These are phyloP conservation scores for Mortierella sp. DNA, from an alignment of 371 early-diverging fungal species.

Conservation along the genomic window DNA sequence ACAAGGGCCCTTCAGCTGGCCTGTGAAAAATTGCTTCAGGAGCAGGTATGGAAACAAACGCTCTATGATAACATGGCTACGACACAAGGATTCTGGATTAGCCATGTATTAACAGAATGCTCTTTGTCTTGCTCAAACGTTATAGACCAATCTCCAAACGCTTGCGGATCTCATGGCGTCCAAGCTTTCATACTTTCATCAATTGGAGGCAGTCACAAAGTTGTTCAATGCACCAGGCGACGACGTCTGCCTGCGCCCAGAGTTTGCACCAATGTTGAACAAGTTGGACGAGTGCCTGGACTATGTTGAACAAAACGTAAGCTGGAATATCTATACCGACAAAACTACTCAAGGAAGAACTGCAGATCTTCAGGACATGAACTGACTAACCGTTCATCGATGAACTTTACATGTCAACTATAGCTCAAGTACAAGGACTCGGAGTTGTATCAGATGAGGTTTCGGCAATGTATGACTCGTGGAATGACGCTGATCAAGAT, in stretches of 20 bases:
- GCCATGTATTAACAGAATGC: background rate
- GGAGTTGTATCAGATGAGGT: conserved; percentile 91
- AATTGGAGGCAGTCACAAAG: conserved; percentile 83
- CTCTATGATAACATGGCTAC: background rate
- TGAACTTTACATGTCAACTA: background rate
- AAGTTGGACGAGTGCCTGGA: conserved; percentile 83
- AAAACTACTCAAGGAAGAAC: background rate
- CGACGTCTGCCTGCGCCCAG: conserved; percentile 78
- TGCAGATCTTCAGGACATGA: background rate
- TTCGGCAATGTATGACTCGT: conserved; percentile 91
- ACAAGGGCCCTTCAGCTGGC: conserved; percentile 82
- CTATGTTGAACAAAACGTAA: conserved; percentile 84
- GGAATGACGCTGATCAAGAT: conserved; percentile 92
- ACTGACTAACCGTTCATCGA: no score
- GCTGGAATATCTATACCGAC: conserved; percentile 3
- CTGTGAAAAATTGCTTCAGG: conserved; percentile 82
- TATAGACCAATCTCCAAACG: conserved; percentile 69
- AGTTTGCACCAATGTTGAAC: conserved; percentile 84
- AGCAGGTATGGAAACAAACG: conserved; percentile 64
- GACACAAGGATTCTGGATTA: no score
- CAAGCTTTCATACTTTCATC: conserved; percentile 83
- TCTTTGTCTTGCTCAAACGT: background rate
- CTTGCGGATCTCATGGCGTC: conserved; percentile 75
- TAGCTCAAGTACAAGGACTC: conserved; percentile 85
- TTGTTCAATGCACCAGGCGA: conserved; percentile 88